Evolutionary conservation across 1,284 basidiomycete genomes (phyloP).

Genomic region (Marasmius sp.): DNA sequence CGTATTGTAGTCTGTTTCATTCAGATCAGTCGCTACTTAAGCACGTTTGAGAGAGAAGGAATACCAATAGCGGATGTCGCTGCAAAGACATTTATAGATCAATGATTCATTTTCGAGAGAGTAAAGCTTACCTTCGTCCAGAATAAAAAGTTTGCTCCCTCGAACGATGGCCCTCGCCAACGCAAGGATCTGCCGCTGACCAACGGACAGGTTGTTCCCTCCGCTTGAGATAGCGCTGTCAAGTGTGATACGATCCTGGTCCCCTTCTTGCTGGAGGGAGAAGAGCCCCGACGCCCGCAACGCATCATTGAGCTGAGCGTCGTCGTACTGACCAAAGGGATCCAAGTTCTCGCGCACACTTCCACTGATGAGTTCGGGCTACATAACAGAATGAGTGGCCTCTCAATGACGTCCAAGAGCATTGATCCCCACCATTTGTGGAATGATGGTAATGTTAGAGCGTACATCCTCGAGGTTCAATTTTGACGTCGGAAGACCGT

Average conservation of each 20-base stretch:
- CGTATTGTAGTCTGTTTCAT: constrained; percentile 51
- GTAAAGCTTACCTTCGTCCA: constrained; percentile 51
- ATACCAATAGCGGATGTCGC: constrained; percentile 55
- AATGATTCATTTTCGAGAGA: neutral
- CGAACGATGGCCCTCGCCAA: constrained; percentile 58
- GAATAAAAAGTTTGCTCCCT: constrained; percentile 56
- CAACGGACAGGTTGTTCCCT: constrained; percentile 68
- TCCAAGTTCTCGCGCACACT: constrained; percentile 60
- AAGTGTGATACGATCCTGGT: constrained; percentile 49
- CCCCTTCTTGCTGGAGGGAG: constrained; percentile 47
- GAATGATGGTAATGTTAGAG: constrained; percentile 63
- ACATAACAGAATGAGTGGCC: constrained; percentile 16
- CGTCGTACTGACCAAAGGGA: constrained; percentile 74
- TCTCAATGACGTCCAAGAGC: constrained; percentile 15
- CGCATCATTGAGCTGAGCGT: constrained; percentile 57
- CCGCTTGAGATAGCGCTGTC: constrained; percentile 55
- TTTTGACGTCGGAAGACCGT: constrained; percentile 40
- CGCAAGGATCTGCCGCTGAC: constrained; percentile 69
- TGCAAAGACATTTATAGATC: constrained; percentile 12
- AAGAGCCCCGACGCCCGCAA: constrained; percentile 56
- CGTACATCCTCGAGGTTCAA: constrained; percentile 68
- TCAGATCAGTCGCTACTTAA: constrained; percentile 6
- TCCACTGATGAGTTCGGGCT: constrained; percentile 68
- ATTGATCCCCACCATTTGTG: constrained; percentile 41
- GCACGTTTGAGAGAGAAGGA: neutral